Evolutionary conservation across 306 rosid species (phyloP).

Genomic region (Cucurbita moschata): DNA sequence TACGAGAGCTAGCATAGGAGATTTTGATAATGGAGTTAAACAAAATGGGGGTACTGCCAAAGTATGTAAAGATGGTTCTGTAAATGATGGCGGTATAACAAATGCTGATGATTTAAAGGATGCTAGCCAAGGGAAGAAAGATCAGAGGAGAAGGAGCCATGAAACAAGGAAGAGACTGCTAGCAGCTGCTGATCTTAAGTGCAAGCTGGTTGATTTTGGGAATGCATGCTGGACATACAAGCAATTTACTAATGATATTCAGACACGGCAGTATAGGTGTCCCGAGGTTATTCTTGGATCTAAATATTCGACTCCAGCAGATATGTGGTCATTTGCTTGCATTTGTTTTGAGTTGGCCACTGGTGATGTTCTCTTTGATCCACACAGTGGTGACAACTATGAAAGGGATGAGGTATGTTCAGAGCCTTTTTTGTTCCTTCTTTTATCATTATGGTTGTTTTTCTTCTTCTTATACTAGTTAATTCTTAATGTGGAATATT

Average conservation of each 20-base stretch:
- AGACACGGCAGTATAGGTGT: slow-evolving; percentile 82
- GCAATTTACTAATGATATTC: slow-evolving; percentile 74
- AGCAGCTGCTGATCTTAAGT: slow-evolving; percentile 43
- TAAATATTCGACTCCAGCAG: slow-evolving; percentile 68
- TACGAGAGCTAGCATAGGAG: slow-evolving; percentile 23
- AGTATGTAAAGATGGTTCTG: slow-evolving; percentile 34
- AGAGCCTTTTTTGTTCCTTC: background rate
- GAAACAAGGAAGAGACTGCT: slow-evolving; percentile 47
- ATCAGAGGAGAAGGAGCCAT: slow-evolving; percentile 39
- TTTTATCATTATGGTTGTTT: background rate
- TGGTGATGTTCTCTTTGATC: slow-evolving; percentile 84
- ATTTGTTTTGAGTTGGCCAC: slow-evolving; percentile 78
- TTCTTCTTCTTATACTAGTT: background rate
- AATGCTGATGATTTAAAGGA: slow-evolving; percentile 29
- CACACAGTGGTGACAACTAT: slow-evolving; percentile 77
- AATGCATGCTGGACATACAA: slow-evolving; percentile 88
- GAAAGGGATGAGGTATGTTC: slow-evolving; percentile 70
- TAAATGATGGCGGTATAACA: slow-evolving; percentile 10
- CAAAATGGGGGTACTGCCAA: slow-evolving; percentile 30
- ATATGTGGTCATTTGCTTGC: slow-evolving; percentile 90
- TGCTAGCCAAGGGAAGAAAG: slow-evolving; percentile 24
- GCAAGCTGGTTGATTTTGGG: slow-evolving; percentile 87
- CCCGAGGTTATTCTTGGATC: slow-evolving; percentile 89
- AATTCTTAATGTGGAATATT: background rate
- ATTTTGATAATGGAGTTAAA: slow-evolving; percentile 12